These are phyloP conservation scores for Musa itinerans DNA, from an alignment of 176 grass and related monocot genomes.

Conservation along the genomic window DNA sequence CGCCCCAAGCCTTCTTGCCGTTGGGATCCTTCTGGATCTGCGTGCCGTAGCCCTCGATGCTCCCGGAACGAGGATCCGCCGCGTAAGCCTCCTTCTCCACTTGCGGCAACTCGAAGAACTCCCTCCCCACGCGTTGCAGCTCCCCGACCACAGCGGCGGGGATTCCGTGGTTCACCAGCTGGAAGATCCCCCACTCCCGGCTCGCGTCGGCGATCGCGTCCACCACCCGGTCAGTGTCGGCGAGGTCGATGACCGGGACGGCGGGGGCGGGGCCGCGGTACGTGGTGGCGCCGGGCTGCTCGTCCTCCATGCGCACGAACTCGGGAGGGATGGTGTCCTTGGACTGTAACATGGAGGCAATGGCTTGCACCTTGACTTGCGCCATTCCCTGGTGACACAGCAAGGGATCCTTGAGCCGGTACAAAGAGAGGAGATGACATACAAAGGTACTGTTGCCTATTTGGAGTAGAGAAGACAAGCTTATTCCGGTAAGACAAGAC, in stretches of 20 bases:
- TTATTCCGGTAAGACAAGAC: too few species aligned
- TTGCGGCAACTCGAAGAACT: constrained; percentile 61
- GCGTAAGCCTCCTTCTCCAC: constrained; percentile 45
- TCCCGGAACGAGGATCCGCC: constrained; percentile 24
- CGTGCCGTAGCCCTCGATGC: constrained; percentile 57
- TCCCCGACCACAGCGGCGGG: constrained; percentile 32
- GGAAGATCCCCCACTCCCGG: constrained; percentile 66
- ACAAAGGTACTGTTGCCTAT: too few species aligned
- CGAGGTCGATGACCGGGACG: constrained; percentile 54
- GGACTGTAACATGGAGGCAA: constrained; percentile 17
- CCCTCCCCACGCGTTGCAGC: constrained; percentile 63
- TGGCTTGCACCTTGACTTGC: constrained; percentile 31
- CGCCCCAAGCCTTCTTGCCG: constrained; percentile 69
- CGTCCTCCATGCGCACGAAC: constrained; percentile 40
- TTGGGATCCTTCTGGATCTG: constrained; percentile 27
- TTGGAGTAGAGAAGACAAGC: too few species aligned
- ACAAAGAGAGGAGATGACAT: too few species aligned
- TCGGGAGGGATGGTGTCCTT: constrained; percentile 33
- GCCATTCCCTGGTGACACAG: neutral
- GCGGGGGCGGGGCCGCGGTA: constrained; percentile 32
- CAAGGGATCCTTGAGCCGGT: too few species aligned
- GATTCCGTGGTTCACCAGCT: constrained; percentile 71
- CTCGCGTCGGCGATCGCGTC: constrained; percentile 29
- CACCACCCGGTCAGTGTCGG: neutral
- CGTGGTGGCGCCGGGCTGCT: constrained; percentile 45